Base-by-base conservation (phyloP, 345 rosid species). In the Eucalyptus sp. region DNA sequence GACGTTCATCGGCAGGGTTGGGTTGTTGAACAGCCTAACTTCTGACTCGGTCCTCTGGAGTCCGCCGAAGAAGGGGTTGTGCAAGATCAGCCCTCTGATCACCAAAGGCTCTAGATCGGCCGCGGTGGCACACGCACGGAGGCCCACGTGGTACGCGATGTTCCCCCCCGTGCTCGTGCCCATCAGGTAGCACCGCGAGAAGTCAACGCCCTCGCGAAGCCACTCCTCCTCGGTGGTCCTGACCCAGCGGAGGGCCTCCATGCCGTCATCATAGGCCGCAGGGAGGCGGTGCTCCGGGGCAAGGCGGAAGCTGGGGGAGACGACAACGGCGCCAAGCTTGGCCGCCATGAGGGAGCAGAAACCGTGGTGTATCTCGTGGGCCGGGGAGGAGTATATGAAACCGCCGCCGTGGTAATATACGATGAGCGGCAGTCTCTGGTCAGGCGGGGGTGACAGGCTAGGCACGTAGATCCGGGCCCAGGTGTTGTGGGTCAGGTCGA, bases 1-100 rank as follows among this genome's bases (percentile, higher is more conserved):
- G 3, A n/a, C 92, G 17, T 90, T 91, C 50, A 88, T 48, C 7
- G 94, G 95, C 41, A 86, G 29, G 13, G 51, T 1, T 27, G 71
- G 86, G 85, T 94, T 93, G 11, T 88, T 52, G 10, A 91, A 90
- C 14, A 58, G 58, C 8, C 86, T 51, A 1, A 93, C 20, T 84
- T 94, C 94, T 1, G 93, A 90, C 13, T 44, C 71, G 33, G 90
- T 86, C 50, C 95, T 90, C 9, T 83, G 8, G 12, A 31, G 13
- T 27, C 94, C 93, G 12, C 95, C 92, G 37, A 94, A 92, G 91
- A 91, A 54, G 1, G 94, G 93, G 86, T 91, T 92, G 90, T 91
- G 91, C 64, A 92, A 81, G 13, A 92, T 52, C 60, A 92, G 68
- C 1, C 90, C 91, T 6, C 49, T 50, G 6, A 93, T 89, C 43